phyloP scores from a whole-genome alignment of 192 early-diverging fungal species.

The Podila epigama region DNA sequence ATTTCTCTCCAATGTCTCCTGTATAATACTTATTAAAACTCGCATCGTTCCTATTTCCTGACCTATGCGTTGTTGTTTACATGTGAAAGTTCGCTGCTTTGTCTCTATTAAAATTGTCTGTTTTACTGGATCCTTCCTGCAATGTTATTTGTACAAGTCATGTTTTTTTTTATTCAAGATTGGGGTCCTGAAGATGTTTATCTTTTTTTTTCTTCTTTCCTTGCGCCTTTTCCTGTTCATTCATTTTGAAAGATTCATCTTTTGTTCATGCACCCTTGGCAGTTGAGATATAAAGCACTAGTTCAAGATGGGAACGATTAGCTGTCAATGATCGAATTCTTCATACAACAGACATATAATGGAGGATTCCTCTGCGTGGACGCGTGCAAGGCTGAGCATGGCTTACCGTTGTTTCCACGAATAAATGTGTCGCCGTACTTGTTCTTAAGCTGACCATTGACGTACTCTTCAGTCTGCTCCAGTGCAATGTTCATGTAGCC shows the following conservation, averaged over 20 bases:
- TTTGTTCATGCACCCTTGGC: neutral
- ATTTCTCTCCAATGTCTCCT: neutral
- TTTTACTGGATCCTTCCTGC: neutral
- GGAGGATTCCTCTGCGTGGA: neutral
- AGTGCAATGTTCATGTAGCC: conserved; percentile 98
- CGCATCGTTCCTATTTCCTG: neutral
- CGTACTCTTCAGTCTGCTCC: conserved; percentile 96
- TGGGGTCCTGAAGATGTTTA: no score
- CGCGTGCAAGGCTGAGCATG: neutral
- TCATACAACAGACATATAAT: no score
- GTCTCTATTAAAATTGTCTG: no score
- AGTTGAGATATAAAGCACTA: conserved; percentile 46
- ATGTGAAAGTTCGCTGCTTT: no score
- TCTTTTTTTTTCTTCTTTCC: neutral
- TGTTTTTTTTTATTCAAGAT: neutral
- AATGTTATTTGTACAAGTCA: neutral
- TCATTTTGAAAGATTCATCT: no score
- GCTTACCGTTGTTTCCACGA: conserved; percentile 93
- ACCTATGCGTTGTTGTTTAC: no score
- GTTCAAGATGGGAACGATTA: neutral
- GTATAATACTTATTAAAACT: neutral
- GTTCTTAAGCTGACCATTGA: conserved; percentile 92
- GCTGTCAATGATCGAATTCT: neutral
- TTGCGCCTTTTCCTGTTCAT: conserved; percentile 4
- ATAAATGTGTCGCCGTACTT: conserved; percentile 96